Conservation (phyloP, 2,329 filamentous ascomycete genomes). For the Neofusicoccum cordaticola region DNA sequence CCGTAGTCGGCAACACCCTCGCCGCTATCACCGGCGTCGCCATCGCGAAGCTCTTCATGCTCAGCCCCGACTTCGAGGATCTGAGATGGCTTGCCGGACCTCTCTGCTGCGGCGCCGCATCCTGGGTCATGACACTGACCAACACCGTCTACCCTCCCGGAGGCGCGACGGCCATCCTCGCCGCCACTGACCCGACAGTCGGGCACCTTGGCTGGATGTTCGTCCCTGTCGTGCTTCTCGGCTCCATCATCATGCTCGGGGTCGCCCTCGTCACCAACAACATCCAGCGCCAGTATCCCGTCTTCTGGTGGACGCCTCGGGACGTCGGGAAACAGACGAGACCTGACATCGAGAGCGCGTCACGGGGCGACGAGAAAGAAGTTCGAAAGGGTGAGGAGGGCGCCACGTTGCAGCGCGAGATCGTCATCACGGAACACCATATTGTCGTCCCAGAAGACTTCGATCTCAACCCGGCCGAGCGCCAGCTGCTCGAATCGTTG, state of each 20-base stretch:
- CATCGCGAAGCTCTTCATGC: conserved; percentile 46
- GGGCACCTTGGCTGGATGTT: conserved; percentile 47
- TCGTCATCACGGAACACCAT: conserved; percentile 31
- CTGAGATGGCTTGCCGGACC: conserved; percentile 47
- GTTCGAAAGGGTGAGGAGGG: conserved; percentile 3
- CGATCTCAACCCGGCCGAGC: conserved; percentile 34
- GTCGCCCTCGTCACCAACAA: conserved; percentile 48
- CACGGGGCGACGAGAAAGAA: not conserved
- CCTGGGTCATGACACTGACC: conserved; percentile 46
- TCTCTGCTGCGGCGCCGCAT: conserved; percentile 42
- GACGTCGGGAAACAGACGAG: conserved; percentile 30
- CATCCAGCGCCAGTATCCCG: conserved; percentile 45
- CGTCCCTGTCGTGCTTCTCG: conserved; percentile 42
- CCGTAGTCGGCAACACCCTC: conserved; percentile 45
- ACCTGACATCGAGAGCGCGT: conserved; percentile 11
- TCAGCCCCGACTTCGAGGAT: conserved; percentile 35
- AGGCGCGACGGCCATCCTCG: conserved; percentile 48
- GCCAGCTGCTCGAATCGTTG: conserved; percentile 34
- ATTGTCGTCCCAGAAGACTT: conserved; percentile 37
- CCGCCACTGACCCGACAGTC: conserved; percentile 39
- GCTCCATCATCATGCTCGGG: conserved; percentile 40
- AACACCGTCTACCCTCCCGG: conserved; percentile 51
- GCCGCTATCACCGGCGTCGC: conserved; percentile 45
- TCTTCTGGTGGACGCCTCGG: conserved; percentile 50
- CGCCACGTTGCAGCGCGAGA: conserved; percentile 18